phyloP scores from a whole-genome alignment of 768 basidiomycete species.

The Suillus paluster region DNA sequence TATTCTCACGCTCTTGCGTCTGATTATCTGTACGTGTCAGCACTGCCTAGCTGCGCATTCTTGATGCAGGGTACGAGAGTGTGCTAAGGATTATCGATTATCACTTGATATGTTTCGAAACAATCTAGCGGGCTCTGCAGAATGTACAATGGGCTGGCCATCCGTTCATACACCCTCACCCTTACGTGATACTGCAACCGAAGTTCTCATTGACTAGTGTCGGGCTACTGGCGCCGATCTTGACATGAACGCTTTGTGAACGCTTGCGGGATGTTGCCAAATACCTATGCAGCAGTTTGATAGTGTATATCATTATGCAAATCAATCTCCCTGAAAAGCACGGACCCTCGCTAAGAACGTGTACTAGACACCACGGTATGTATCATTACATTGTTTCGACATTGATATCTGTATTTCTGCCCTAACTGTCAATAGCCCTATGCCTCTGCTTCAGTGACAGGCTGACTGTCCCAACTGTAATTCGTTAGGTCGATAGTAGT shows the following conservation, averaged over 20 bases:
- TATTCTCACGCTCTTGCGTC: constrained; percentile 16
- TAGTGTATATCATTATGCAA: neutral
- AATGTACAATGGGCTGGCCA: no score
- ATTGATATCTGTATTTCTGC: neutral
- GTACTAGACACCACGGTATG: neutral
- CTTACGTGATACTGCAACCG: neutral
- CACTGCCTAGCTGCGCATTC: neutral
- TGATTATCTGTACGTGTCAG: neutral
- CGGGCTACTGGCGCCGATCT: neutral
- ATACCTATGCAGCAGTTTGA: neutral
- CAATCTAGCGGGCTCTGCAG: neutral
- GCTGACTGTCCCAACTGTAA: no score
- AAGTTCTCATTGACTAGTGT: neutral
- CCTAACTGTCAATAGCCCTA: neutral
- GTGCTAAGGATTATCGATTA: no score
- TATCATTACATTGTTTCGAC: neutral
- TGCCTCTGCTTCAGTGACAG: neutral
- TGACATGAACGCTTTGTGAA: neutral
- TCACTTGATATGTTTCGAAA: neutral
- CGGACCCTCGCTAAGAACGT: neutral
- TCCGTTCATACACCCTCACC: neutral
- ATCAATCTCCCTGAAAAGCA: neutral
- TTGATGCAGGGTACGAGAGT: neutral
- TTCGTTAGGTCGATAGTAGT: neutral
- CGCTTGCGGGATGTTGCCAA: neutral